phyloP scores from a whole-genome alignment of 768 basidiomycete species.

The Coprinellus micaceus region DNA sequence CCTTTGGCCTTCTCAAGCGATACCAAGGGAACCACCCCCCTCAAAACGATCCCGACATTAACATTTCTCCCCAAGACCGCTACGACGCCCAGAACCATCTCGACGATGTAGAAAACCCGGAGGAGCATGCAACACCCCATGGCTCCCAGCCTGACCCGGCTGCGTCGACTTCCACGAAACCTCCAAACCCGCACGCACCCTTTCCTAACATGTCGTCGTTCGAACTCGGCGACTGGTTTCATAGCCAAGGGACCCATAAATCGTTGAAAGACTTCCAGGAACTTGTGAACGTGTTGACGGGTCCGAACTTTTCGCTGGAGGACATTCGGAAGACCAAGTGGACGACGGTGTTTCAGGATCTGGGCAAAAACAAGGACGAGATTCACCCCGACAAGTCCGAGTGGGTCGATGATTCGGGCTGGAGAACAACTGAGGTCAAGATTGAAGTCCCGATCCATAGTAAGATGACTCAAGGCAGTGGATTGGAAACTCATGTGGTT shows the following conservation, averaged over 20 bases:
- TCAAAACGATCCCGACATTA: no score
- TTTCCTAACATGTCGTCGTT: background rate
- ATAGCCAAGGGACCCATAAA: background rate
- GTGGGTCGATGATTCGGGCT: background rate
- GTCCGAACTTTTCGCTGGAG: background rate
- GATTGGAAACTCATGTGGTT: background rate
- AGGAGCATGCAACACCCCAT: no score
- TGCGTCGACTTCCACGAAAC: no score
- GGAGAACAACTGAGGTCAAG: background rate
- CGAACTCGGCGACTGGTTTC: constrained; percentile 1
- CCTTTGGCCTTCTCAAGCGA: no score
- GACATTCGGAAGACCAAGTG: background rate
- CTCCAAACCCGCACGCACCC: background rate
- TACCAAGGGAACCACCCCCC: no score
- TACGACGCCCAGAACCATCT: no score
- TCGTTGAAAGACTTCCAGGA: constrained; percentile 1
- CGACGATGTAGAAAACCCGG: no score
- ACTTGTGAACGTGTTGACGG: background rate
- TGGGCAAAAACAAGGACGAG: background rate
- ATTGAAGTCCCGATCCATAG: constrained; percentile 1
- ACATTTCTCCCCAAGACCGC: no score
- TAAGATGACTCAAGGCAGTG: background rate
- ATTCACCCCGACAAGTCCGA: background rate
- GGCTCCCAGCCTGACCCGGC: no score
- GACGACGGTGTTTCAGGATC: background rate